phyloP scores from a whole-genome alignment of 306 rosid species.

The Rubus idaeus region DNA sequence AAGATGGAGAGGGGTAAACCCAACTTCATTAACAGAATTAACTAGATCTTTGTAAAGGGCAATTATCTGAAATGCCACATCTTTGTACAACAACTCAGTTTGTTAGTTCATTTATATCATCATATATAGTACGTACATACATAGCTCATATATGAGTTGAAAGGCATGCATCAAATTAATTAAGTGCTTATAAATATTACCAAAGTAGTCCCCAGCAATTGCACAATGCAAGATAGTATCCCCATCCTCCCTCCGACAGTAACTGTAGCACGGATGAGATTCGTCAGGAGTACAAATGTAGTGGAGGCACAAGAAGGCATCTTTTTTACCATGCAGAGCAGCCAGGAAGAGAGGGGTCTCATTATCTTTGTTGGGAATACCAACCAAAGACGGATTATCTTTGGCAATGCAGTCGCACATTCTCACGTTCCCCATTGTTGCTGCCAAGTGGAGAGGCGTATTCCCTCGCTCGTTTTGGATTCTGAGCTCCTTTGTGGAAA shows the following conservation, averaged over 20 bases:
- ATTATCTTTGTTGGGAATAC: slow-evolving; percentile 29
- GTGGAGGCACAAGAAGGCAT: slow-evolving; percentile 45
- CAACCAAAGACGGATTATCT: neutral
- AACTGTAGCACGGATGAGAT: too few species aligned
- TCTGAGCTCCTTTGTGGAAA: neutral
- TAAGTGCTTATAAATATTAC: neutral
- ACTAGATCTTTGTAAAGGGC: slow-evolving; percentile 33
- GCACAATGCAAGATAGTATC: slow-evolving; percentile 57
- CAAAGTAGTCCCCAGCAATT: slow-evolving; percentile 33
- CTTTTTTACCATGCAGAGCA: slow-evolving; percentile 37
- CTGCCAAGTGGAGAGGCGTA: slow-evolving; percentile 59
- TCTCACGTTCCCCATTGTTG: slow-evolving; percentile 27
- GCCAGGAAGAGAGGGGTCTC: slow-evolving; percentile 65
- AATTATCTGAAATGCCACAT: slow-evolving; percentile 62
- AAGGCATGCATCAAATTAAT: too few species aligned
- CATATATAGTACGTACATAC: too few species aligned
- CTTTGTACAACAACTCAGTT: slow-evolving; percentile 27
- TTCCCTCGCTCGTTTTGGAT: slow-evolving; percentile 18
- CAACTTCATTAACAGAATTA: slow-evolving; percentile 26
- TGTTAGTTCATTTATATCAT: too few species aligned
- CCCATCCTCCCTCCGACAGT: slow-evolving; percentile 40
- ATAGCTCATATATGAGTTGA: neutral
- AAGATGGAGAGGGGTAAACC: slow-evolving; percentile 55
- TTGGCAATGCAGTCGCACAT: slow-evolving; percentile 25
- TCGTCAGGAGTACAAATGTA: neutral